Evolutionary conservation across 1,284 basidiomycete genomes (phyloP), one percentile per base, ranked within the genome.

Genomic region (Athelia psychrophila): DNA sequence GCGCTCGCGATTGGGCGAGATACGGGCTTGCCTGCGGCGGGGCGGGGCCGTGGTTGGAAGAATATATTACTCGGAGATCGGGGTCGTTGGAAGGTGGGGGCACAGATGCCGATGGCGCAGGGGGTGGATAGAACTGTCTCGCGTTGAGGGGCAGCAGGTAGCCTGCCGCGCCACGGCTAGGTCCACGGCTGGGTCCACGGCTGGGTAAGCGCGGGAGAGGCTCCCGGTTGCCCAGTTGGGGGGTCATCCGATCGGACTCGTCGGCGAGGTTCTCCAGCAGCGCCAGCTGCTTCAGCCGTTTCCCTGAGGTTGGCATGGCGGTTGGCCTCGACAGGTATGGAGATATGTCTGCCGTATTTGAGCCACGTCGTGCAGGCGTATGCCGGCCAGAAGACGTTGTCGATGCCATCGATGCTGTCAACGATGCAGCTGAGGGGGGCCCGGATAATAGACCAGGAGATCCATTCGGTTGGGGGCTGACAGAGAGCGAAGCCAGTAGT

Each of bases 201-300:
- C 54, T 55, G 24, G 54, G 47, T 4, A 56, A 8, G 24, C 27
- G 59, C 56, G 18, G 60, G 59, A 9, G 64, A 62, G 65, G 55
- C n/a, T 66, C 61, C 32, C 68, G 72, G 36, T 67, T 70, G 20
- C 67, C 60, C 32, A 79, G 61, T 9, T 72, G 70, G 15, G 80
- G 77, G 4, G 82, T 77, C 73, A 83, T 76, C 58, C 77, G 73
- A 8, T 81, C 83, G 2, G 86, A 86, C 63, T 91, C 87, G 56
- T 84, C 81, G 1, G 80, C 87, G 36, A 90, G 80, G 18, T 78
- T 75, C 63, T 91, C 88, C n/a, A 91, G 71, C 54, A 91, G 71
- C 1, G 88, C 84, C 33, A 90, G 72, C 58, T 90, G 88, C 60
- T 81, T 84, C 64, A 88, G 65, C 55, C 77, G 78, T 63, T 83